Evolutionary conservation across 768 basidiomycete genomes (phyloP).

Genomic region (Tulasnella sp.): DNA sequence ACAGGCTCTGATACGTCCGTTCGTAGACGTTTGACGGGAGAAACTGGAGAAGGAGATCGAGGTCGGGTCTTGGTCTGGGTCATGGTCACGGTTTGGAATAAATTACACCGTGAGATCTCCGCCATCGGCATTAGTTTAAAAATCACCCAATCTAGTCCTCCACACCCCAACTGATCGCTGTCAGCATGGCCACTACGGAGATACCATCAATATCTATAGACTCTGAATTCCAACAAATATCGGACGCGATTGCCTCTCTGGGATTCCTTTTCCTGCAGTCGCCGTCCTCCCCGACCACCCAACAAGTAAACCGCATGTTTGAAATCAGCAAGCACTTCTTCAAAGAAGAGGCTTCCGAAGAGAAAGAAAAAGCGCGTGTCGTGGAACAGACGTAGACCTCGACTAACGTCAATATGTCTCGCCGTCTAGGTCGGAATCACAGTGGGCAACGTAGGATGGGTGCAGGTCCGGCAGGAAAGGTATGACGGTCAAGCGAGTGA

Average conservation of each 20-base stretch:
- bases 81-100: background rate
- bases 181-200: background rate
- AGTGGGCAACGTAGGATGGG: slow-evolving; percentile 12
- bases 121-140: background rate
- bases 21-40: background rate
- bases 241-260: slow-evolving; percentile 6
- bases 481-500: background rate
- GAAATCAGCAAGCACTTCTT: slow-evolving; percentile 13
- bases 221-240: background rate
- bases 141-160: background rate
- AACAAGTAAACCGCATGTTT: slow-evolving; percentile 11
- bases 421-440: slow-evolving; percentile 9
- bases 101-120: background rate
- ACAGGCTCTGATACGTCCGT: slow-evolving; percentile 8
- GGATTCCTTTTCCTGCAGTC: slow-evolving; percentile 16
- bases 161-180: background rate
- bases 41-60: slow-evolving; percentile 11
- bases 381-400: background rate
- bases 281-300: background rate
- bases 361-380: slow-evolving; percentile 7
- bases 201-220: slow-evolving; percentile 5
- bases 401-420: background rate
- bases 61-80: background rate
- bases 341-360: slow-evolving; percentile 4
- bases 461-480: slow-evolving; percentile 13